Evolutionary conservation across 768 basidiomycete genomes (phyloP).

Genomic region (Gymnopilus junonius): DNA sequence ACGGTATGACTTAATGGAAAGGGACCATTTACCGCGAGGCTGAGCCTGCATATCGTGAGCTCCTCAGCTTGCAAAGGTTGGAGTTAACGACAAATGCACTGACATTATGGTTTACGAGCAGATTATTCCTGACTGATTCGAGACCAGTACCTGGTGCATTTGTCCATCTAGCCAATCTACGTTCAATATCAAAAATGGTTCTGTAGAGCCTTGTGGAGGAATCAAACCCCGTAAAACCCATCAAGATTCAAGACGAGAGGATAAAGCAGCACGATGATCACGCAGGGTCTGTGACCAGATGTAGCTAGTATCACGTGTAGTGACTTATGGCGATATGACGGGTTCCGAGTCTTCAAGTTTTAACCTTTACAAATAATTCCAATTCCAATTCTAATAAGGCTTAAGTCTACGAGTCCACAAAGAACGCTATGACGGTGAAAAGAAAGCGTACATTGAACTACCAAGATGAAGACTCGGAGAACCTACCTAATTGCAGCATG

Average conservation of each 20-base stretch:
- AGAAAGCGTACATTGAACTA: constrained; percentile 36
- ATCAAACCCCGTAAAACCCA: constrained; percentile 69
- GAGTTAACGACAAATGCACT: constrained; percentile 20
- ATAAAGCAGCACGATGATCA: too few species aligned
- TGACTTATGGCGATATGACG: constrained; percentile 30
- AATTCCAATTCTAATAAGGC: too few species aligned
- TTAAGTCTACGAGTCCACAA: too few species aligned
- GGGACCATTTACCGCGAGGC: constrained; percentile 65
- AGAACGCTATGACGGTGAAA: constrained; percentile 46
- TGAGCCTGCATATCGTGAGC: constrained; percentile 53
- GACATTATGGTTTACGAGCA: constrained; percentile 71
- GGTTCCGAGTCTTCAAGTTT: background rate
- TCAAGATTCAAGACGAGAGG: too few species aligned
- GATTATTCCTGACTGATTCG: constrained; percentile 70
- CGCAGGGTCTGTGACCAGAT: background rate
- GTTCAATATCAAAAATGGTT: background rate
- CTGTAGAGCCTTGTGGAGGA: constrained; percentile 6
- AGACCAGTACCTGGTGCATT: constrained; percentile 80
- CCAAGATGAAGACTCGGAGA: background rate
- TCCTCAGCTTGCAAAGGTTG: constrained; percentile 9
- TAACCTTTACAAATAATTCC: too few species aligned
- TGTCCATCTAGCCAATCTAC: constrained; percentile 78
- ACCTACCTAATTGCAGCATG: background rate
- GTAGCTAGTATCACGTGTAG: constrained; percentile 15
- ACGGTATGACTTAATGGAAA: constrained; percentile 74